Conservation (phyloP, 208 protist species). For the Naegleria lovaniensis region DNA sequence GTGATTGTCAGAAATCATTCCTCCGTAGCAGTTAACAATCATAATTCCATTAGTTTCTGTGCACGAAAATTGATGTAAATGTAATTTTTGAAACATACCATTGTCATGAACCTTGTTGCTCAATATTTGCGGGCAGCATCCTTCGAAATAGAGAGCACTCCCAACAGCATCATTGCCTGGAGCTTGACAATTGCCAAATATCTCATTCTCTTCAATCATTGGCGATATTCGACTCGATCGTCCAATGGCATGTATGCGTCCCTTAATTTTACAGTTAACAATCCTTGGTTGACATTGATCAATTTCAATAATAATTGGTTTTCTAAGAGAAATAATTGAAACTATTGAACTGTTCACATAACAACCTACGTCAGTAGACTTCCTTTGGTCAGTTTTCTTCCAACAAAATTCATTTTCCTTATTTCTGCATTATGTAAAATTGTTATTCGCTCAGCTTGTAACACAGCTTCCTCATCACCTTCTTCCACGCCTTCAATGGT, state of each 20-base stretch:
- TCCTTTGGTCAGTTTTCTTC: not conserved
- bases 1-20: not conserved
- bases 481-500: not conserved
- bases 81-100: not conserved
- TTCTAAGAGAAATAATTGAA: not conserved
- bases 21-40: not conserved
- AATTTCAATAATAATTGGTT: not conserved
- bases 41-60: not conserved
- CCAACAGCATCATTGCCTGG: not conserved
- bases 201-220: not conserved
- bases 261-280: not conserved
- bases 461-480: not conserved
- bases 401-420: not conserved
- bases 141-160: not conserved
- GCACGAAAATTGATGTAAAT: not conserved
- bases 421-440: not conserved
- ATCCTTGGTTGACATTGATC: not conserved
- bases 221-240: not conserved
- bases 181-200: not conserved
- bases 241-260: not conserved
- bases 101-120: not conserved
- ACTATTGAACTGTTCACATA: not conserved
- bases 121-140: not conserved
- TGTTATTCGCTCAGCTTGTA: not conserved
- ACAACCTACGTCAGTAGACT: not conserved